Conservation (phyloP, 1,139 yeast genomes). For the Yamadazyma triangularis region DNA sequence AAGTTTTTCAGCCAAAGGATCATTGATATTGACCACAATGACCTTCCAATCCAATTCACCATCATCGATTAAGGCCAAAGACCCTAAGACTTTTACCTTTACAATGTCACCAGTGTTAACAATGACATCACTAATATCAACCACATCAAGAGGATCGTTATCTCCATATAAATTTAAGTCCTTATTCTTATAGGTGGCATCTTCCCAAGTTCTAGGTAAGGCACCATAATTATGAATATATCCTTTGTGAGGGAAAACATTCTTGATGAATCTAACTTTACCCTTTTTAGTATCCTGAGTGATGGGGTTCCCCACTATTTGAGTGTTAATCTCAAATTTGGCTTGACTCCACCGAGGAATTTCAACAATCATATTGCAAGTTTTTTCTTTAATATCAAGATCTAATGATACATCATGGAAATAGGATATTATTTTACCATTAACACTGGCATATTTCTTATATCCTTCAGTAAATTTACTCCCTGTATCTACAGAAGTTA, state of each 20-base stretch:
- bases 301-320: conserved; percentile 68
- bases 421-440: conserved; percentile 68
- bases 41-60: conserved; percentile 96
- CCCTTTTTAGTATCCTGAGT: conserved; percentile 85
- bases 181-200: conserved; percentile 61
- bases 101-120: conserved; percentile 72
- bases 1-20: conserved; percentile 70
- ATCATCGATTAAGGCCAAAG: conserved; percentile 83
- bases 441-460: conserved; percentile 34
- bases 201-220: conserved; percentile 95
- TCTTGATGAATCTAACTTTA: conserved; percentile 75
- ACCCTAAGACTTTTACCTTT: conserved; percentile 80
- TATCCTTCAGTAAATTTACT: conserved; percentile 30
- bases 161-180: conserved; percentile 76
- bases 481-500: conserved; percentile 22
- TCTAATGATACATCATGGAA: conserved; percentile 76
- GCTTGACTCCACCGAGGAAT: conserved; percentile 92
- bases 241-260: conserved; percentile 88
- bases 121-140: conserved; percentile 78
- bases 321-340: conserved; percentile 77
- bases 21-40: conserved; percentile 68
- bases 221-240: conserved; percentile 93
- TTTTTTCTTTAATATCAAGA: conserved; percentile 58
- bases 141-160: conserved; percentile 86
- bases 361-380: conserved; percentile 84